Evolutionary conservation across 2,329 filamentous ascomycete species (phyloP).

Genomic region (Colletotrichum liaoningense): DNA sequence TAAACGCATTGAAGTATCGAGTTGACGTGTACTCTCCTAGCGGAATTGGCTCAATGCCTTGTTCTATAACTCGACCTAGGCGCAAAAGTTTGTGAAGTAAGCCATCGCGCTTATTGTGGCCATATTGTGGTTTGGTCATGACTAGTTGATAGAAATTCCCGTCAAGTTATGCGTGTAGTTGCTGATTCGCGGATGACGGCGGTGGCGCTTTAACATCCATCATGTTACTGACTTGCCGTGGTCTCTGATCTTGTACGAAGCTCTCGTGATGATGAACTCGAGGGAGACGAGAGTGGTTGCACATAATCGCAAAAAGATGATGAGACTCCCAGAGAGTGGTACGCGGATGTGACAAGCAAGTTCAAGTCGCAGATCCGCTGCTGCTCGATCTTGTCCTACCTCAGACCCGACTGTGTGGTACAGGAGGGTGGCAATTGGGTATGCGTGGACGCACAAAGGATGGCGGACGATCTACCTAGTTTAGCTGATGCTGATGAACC

Average conservation of each 20-base stretch:
- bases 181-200: background rate
- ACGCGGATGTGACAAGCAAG: background rate
- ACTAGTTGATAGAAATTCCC: background rate
- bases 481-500: background rate
- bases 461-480: background rate
- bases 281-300: background rate
- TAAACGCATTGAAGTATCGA: conserved; percentile 57
- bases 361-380: background rate
- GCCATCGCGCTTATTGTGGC: background rate
- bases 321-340: background rate
- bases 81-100: conserved; percentile 10
- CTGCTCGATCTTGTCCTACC: background rate
- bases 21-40: conserved; percentile 53
- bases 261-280: no score
- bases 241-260: no score
- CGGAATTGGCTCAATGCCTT: conserved; percentile 56
- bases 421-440: background rate
- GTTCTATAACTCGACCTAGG: conserved; percentile 52
- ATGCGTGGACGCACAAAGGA: background rate
- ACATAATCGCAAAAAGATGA: background rate
- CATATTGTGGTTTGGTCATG: background rate
- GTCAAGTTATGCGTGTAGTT: background rate
- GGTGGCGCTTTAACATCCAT: conserved; percentile 12
- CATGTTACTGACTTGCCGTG: background rate
- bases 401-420: background rate